Evolutionary conservation across 257 asterid genomes (phyloP), one percentile per base, ranked within the genome.

Genomic region (Nicotiana benthamiana): DNA sequence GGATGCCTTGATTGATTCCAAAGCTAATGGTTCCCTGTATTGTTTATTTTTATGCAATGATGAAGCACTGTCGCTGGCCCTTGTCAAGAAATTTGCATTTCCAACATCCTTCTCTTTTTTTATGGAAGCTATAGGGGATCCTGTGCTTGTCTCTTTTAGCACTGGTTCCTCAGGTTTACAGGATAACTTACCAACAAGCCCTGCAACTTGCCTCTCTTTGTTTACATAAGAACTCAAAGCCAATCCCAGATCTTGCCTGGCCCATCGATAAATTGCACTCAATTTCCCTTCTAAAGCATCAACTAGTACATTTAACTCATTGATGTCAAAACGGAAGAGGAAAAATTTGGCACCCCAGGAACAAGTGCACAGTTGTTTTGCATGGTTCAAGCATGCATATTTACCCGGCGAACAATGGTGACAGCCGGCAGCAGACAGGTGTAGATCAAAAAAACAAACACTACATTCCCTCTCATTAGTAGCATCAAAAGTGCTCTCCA

Each of bases 201-300:
- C 91, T 48, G 93, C 87, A 65, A 24, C 80, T 84, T 87, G 90
- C 80, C 84, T 88, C 82, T 93, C 99, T 86, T 84, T 93, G 80
- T 93, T 84, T 77, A 90, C 87, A 74, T 88, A 89, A 80, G 98
- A 92, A 85, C 97, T 91, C 85, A 93, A 84, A 83, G 99, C 91
- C 84, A 95, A 94, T 83, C 99, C 98, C 22, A 95, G 90, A 89
- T 95, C 97, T 80, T 85, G 93, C 85, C 93, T 93, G 83, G 98
- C 99, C 99, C 99, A 95, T 82, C 98, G 86, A 89, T 95, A 93
- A 74, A 95, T 89, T 61, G 99, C 91, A 89, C 99, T 93, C 72
- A 95, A 87, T 89, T 95, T 95, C 75, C 99, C 99, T 87, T 93
- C 99, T 91, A 95, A 86, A 82, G 99, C 99, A 76, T 95, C 97